A percentile compares a stretch with the other conserved stretches of the same genome.
These are phyloP conservation scores for Rhizomucor pusillus DNA, from an alignment of 371 early-diverging fungal genomes.

Conservation along the genomic window DNA sequence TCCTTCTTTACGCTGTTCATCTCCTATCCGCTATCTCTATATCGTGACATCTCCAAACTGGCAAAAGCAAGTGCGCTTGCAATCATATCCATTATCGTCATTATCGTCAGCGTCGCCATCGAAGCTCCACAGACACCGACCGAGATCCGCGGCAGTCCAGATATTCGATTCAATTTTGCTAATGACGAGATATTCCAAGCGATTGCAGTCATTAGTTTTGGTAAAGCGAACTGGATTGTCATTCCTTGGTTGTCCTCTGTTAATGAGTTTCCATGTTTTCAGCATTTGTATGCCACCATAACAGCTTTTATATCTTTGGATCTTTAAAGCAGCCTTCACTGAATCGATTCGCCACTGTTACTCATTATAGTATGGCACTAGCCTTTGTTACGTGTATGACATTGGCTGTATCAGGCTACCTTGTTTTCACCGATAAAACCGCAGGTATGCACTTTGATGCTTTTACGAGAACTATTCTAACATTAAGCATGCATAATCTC, in stretches of 20 bases:
- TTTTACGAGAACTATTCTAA: neutral
- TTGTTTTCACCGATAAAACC: conserved; percentile 73
- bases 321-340: conserved; percentile 70
- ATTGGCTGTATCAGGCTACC: conserved; percentile 64
- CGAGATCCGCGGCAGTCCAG: conserved; percentile 52
- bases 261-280: neutral
- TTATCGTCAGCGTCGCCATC: conserved; percentile 65
- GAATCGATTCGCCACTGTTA: conserved; percentile 71
- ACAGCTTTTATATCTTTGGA: conserved; percentile 77
- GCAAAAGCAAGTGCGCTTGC: conserved; percentile 80
- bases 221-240: conserved; percentile 24
- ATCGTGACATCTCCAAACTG: conserved; percentile 77
- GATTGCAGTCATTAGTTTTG: conserved; percentile 82
- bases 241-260: too few species aligned
- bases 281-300: conserved; percentile 88
- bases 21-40: conserved; percentile 74
- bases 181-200: conserved; percentile 70
- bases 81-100: conserved; percentile 69
- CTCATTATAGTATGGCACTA: conserved; percentile 68
- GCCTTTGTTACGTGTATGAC: conserved; percentile 67
- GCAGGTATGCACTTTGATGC: too few species aligned
- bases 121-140: conserved; percentile 65
- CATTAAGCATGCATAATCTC: neutral
- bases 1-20: conserved; percentile 64
- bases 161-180: conserved; percentile 44